These are phyloP conservation scores for Fusarium dlaminii DNA, from an alignment of 2,329 filamentous ascomycete genomes.

Conservation along the genomic window DNA sequence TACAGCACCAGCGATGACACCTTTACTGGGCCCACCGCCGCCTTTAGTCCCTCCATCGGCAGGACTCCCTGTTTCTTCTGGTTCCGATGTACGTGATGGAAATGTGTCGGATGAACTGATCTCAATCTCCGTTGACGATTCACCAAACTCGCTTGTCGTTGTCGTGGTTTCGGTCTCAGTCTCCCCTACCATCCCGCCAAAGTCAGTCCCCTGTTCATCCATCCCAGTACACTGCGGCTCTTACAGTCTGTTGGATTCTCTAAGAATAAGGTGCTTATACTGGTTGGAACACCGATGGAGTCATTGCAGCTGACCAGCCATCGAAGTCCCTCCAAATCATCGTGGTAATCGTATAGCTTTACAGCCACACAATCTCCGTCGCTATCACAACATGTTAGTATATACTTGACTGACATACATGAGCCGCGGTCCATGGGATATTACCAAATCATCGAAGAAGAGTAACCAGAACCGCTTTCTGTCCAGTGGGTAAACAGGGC, in stretches of 20 bases:
- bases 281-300: not conserved
- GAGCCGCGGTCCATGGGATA: rapidly evolving
- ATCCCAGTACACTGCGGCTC: rapidly evolving
- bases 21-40: not conserved
- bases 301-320: not conserved
- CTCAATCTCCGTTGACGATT: not conserved
- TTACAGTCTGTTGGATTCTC: rapidly evolving
- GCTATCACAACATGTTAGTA: not conserved
- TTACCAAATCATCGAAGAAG: not conserved
- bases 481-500: not conserved
- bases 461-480: not conserved
- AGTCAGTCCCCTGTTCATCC: rapidly evolving
- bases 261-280: not conserved
- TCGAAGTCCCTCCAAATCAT: rapidly evolving
- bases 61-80: not conserved
- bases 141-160: not conserved
- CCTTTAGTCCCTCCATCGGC: not conserved
- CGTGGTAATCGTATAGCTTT: rapidly evolving
- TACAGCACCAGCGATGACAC: not conserved
- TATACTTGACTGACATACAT: not conserved
- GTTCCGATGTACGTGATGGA: not conserved
- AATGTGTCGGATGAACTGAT: not conserved
- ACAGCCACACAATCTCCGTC: not conserved
- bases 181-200: not conserved
- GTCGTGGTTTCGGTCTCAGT: not conserved